Percentiles rank a stretch among this genome's conserved stretches.
Conservation (phyloP, 768 basidiomycete genomes). For the Mycena indigotica region DNA sequence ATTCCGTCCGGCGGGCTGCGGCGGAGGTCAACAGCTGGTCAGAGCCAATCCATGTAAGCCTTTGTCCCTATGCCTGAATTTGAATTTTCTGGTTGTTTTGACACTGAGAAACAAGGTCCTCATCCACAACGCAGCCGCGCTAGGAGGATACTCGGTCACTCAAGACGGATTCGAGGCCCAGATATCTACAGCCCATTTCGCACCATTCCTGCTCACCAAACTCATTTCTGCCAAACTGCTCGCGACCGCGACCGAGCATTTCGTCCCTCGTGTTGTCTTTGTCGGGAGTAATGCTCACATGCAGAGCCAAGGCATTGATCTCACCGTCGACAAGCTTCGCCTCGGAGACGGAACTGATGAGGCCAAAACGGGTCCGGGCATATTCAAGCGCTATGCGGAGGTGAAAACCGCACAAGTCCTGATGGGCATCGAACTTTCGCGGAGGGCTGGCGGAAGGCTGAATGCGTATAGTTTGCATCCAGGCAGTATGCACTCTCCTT, state of each 20-base stretch:
- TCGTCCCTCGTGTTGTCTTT: conserved; percentile 5
- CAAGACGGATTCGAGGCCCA: conserved; percentile 5
- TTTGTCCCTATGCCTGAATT: neutral
- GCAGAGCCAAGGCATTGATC: neutral
- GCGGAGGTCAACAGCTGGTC: conserved; percentile 5
- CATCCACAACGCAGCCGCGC: conserved; percentile 10
- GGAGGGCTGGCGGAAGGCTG: neutral
- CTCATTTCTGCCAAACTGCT: conserved; percentile 8
- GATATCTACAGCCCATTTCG: conserved; percentile 3
- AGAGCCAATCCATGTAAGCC: conserved; percentile 5
- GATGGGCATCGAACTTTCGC: conserved; percentile 6
- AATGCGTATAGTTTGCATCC: conserved; percentile 13
- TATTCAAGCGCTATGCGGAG: neutral
- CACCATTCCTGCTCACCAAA: conserved; percentile 13
- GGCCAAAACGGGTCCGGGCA: neutral
- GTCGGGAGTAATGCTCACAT: neutral
- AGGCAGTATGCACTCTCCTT: neutral
- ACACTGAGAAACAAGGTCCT: too few species aligned
- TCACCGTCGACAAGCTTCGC: neutral
- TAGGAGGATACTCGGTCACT: conserved; percentile 1
- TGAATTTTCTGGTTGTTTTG: too few species aligned
- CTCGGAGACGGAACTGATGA: neutral
- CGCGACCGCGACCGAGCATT: neutral
- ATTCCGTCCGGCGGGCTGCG: conserved; percentile 3
- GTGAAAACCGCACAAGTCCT: conserved; percentile 15